phyloP scores from a whole-genome alignment of 2,329 filamentous ascomycete species.

The Ascochyta lentis region DNA sequence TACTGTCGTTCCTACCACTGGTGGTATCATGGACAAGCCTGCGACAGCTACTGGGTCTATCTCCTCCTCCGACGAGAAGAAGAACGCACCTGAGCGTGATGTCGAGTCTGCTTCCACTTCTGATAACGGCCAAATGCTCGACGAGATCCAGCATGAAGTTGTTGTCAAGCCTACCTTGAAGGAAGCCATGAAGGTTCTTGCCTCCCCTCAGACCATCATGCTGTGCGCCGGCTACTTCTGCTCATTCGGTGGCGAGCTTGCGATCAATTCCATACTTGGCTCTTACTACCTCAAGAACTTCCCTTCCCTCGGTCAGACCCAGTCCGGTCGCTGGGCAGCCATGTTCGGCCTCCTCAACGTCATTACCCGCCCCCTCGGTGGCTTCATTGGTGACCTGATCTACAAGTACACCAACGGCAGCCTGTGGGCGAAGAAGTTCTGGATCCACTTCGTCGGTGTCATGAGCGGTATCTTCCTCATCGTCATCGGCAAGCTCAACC shows the following conservation, averaged over 20 bases:
- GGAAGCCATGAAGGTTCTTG: constrained; percentile 66
- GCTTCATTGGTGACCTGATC: constrained; percentile 63
- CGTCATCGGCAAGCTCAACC: constrained; percentile 69
- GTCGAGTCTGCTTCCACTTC: constrained; percentile 54
- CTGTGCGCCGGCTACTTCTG: constrained; percentile 64
- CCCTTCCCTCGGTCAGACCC: constrained; percentile 60
- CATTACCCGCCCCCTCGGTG: constrained; percentile 70
- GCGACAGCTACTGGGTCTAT: constrained; percentile 41
- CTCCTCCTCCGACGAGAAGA: constrained; percentile 50
- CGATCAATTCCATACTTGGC: constrained; percentile 67
- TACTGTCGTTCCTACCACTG: constrained; percentile 60
- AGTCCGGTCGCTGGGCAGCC: constrained; percentile 67
- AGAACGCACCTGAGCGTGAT: constrained; percentile 36
- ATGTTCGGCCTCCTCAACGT: constrained; percentile 80
- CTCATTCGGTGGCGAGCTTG: constrained; percentile 66
- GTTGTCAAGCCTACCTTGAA: constrained; percentile 66
- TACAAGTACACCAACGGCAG: constrained; percentile 58
- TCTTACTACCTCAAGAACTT: constrained; percentile 66
- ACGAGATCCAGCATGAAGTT: constrained; percentile 66
- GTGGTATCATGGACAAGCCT: constrained; percentile 55
- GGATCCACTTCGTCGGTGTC: constrained; percentile 63
- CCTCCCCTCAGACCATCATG: constrained; percentile 65
- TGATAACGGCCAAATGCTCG: constrained; percentile 60
- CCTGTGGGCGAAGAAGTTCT: constrained; percentile 70
- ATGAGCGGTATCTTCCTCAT: constrained; percentile 66